Base-by-base conservation (phyloP, 1,284 basidiomycete genomes). In the Takashimella koratensis region DNA sequence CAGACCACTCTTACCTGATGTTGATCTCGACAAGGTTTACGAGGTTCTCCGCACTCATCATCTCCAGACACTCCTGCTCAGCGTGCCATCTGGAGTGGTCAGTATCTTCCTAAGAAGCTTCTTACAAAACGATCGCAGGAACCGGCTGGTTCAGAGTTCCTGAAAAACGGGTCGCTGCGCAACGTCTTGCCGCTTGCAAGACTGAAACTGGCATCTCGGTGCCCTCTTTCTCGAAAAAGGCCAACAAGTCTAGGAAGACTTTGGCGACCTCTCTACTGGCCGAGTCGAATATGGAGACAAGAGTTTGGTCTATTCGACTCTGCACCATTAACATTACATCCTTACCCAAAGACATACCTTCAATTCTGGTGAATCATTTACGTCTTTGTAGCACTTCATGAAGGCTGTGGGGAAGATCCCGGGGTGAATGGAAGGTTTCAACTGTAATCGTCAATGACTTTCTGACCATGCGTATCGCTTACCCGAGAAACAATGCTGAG, bases 351-450 rank as follows among this genome's bases (percentile, higher is more conserved):
- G 1, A 40, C 26, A 43, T 13, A 22, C 42, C 58, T 49, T 41
- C n/a, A n/a, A n/a, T n/a, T n/a, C n/a, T n/a, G n/a, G n/a, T n/a
- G n/a, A n/a, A n/a, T n/a, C n/a, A n/a, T n/a, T n/a, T n/a, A 36
- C 16, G 30, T 36, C 30, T 36, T n/a, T 36, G 27, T 68, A 71
- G 46, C 68, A 69, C 36, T 63, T 60, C 25, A 65, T 22, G 43
- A 71, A 71, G 3, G 68, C 64, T 1, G 66, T 66, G 21, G 64
- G 67, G 47, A 71, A 71, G 4, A 71, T 46, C 11, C 66, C 67
- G 27, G 45, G 54, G 50, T 71, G 63, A 12, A 71, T 54, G 12
- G 59, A 45, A 4, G 53, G 50, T 5, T 66, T 67, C 16, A 71
- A 60, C 68, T 71, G 25, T n/a, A n/a, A 16, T 8, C 11, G 50